Base-by-base conservation (phyloP, 2,329 filamentous ascomycete species). In the Xylaria polymorpha region DNA sequence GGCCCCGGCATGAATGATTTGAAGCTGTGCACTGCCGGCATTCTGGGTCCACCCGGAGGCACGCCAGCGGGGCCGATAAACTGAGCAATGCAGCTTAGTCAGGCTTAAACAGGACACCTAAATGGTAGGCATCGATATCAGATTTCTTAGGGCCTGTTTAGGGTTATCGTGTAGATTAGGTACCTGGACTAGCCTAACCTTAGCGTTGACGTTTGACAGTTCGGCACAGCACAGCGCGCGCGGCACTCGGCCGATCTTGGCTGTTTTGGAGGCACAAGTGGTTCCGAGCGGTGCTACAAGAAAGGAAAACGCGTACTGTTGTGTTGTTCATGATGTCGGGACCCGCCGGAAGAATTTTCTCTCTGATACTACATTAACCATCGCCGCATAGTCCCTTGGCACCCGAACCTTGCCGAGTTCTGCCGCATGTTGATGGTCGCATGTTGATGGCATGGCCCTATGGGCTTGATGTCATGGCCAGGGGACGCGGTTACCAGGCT, bases 231-330 rank as follows among this genome's bases (percentile, higher is more conserved):
- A n/a, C n/a, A 53, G 35, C 18, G 35, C 43, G 18, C 43, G 18
- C 58, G 55, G 46, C 53, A 20, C 29, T 61, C 51, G 41, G 67
- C 39, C 55, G 53, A 46, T 64, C 67, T 64, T 69, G 41, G 67
- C 59, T 44, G 18, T 9, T 48, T 66, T 37, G 39, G 22, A 58
- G 35, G 37, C 35, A 46, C 12, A 18, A 12, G 48, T 25, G 39
- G 48, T 20, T 46, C 29, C 14, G n/a, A 12, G 48, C n/a, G 39
- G 48, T 20, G 55, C 29, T 15, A 46, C 48, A 29, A 20, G 29
- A 59, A 29, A 22, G 14, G 35, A 58, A 35, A 32, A 35, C 25
- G 48, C 61, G 35, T 57, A 35, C 20, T 22, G 18, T 37, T 37
- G 51, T 37, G 51, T 37, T 55, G 50, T 48, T n/a, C 20, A 37